Base-by-base conservation (phyloP, 2,329 filamentous ascomycete genomes). In the Neurospora sp. region DNA sequence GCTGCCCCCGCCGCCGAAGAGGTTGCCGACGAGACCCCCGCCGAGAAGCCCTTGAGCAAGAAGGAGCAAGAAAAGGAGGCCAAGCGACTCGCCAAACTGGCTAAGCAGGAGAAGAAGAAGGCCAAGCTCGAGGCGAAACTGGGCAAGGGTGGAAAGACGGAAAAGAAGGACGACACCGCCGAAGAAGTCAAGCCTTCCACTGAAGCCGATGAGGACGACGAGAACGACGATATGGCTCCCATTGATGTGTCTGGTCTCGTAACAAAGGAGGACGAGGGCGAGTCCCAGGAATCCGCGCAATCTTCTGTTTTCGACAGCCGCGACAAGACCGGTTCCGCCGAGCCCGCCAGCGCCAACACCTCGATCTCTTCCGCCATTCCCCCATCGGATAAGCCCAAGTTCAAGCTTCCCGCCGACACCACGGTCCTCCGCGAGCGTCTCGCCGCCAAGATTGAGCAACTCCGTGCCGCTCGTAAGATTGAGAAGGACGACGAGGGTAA, bases 401-500 rank as follows among this genome's bases (percentile, higher is more conserved):
- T 88, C 73, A 89, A 89, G 76, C 81, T 91, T 38, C 90, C 90
- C 69, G 84, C 89, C 72, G 90, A 94, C 77, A 90, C 90, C 58
- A 89, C 92, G 71, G 88, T 90, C 36, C 87, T 97, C 66, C 90
- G 91, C 76, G 89, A 90, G 70, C 90, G 94, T 66, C 85, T 99
- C 68, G 90, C 91, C 70, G 91, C 92, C 75, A 91, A 90, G 72
- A 93, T 99, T 69, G 92, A 96, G 75, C 90, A 90, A 66, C 88
- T 98, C 67, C 91, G 95, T 71, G 91, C 92, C 10, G 89, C 90
- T 36, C 90, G 96, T 71, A 97, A 97, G 79, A 94, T 95, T 6
- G 93, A 96, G 75, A 62, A 62, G 52, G 93, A 91, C 6, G 85
- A 90, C 0, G 90, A 96, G 75, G 93, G 93, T 71, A 90, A 91